These are phyloP conservation scores for Penicillium sp. DNA, from an alignment of 2,329 filamentous ascomycete species.

Conservation along the genomic window DNA sequence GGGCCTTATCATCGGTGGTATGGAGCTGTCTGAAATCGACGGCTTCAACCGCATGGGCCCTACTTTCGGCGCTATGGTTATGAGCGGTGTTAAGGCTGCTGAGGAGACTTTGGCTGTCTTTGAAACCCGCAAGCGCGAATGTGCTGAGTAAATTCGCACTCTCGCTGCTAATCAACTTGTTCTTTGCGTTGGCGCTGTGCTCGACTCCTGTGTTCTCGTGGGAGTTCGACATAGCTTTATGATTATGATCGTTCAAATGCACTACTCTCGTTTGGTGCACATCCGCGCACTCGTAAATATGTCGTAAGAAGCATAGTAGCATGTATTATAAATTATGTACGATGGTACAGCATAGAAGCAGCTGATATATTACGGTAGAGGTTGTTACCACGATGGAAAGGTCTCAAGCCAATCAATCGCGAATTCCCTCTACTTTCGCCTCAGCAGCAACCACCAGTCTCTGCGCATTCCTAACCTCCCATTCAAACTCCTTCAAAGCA, in stretches of 20 bases:
- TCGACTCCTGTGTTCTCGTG: background rate
- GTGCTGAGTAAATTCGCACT: constrained; percentile 54
- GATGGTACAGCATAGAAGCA: too few relatives aligned
- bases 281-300: background rate
- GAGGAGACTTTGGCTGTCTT: constrained; percentile 81
- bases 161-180: background rate
- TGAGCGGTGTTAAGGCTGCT: constrained; percentile 86
- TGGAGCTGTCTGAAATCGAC: constrained; percentile 90
- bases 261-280: constrained; percentile 24
- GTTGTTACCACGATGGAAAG: too few relatives aligned
- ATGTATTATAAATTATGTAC: too few relatives aligned
- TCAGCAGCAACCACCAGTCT: constrained; percentile 23
- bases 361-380: too few relatives aligned
- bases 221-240: constrained; percentile 9
- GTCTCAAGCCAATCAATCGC: too few relatives aligned
- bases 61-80: constrained; percentile 86
- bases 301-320: too few relatives aligned
- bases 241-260: constrained; percentile 15
- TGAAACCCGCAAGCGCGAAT: constrained; percentile 75
- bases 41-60: constrained; percentile 90
- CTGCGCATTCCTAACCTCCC: constrained; percentile 77
- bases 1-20: constrained; percentile 88
- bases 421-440: background rate
- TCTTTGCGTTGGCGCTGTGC: background rate
- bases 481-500: constrained; percentile 86